These are phyloP conservation scores for Taiozyma sp. DNA, from an alignment of 1,139 yeast species.

Conservation along the genomic window DNA sequence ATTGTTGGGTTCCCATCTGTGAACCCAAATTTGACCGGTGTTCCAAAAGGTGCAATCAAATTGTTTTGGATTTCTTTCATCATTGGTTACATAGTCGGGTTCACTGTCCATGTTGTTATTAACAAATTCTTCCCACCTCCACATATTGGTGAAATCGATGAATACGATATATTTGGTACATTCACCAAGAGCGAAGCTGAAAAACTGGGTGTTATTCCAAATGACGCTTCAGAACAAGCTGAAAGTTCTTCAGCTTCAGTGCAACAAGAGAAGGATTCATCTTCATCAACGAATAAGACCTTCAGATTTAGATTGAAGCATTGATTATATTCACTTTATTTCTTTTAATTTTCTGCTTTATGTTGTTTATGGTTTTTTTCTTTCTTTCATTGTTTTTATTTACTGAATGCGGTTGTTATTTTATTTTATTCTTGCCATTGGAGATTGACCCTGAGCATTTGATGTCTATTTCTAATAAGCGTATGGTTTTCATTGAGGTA, in stretches of 20 bases:
- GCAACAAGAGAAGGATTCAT: slow-evolving; percentile 3
- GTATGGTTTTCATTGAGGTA: no score
- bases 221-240: slow-evolving; percentile 9
- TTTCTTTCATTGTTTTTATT: not conserved
- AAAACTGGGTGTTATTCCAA: slow-evolving; percentile 19
- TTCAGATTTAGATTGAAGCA: not conserved
- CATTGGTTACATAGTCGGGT: slow-evolving; percentile 30
- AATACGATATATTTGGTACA: slow-evolving; percentile 30
- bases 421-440: no score
- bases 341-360: not conserved
- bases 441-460: no score
- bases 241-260: not conserved
- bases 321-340: not conserved
- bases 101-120: slow-evolving; percentile 24
- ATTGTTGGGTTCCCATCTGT: slow-evolving; percentile 31
- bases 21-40: slow-evolving; percentile 24
- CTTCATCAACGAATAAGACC: slow-evolving; percentile 1
- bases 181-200: slow-evolving; percentile 26
- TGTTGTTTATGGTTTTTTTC: not conserved
- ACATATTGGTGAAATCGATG: slow-evolving; percentile 32
- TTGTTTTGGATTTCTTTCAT: slow-evolving; percentile 27
- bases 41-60: slow-evolving; percentile 28
- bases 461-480: no score
- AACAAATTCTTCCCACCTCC: slow-evolving; percentile 28
- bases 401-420: no score